phyloP scores from a whole-genome alignment of 2,329 filamentous ascomycete genomes.

The Knufia petricola region DNA sequence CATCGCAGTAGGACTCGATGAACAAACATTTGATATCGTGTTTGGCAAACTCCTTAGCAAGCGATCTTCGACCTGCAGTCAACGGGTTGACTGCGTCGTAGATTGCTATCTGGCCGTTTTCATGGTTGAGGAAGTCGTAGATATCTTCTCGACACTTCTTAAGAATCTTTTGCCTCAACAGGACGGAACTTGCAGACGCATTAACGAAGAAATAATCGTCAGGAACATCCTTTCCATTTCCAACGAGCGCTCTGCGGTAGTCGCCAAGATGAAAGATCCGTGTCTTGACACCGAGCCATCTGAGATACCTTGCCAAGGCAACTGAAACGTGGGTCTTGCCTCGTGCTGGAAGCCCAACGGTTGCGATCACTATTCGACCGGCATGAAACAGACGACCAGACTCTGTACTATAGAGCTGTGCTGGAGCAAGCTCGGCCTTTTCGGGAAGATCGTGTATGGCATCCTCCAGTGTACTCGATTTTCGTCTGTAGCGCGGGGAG shows the following conservation, averaged over 20 bases:
- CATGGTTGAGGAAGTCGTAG: conserved; percentile 89
- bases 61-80: conserved; percentile 65
- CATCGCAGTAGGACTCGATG: conserved; percentile 90
- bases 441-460: conserved; percentile 89
- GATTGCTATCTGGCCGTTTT: conserved; percentile 96
- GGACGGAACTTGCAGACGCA: conserved; percentile 82
- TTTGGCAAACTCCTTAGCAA: conserved; percentile 96
- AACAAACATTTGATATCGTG: conserved; percentile 95
- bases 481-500: conserved; percentile 78
- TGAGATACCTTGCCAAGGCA: conserved; percentile 83
- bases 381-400: conserved; percentile 95
- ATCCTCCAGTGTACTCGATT: conserved; percentile 93
- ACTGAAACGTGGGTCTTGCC: conserved; percentile 98
- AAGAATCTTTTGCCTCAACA: conserved; percentile 90
- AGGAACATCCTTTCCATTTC: conserved; percentile 71
- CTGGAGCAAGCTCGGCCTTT: conserved; percentile 76
- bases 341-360: conserved; percentile 86
- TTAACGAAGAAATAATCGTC: conserved; percentile 98
- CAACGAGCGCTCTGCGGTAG: conserved; percentile 85
- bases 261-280: conserved; percentile 96
- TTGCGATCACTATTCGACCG: conserved; percentile 91
- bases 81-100: conserved; percentile 97
- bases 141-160: conserved; percentile 97
- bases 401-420: conserved; percentile 96
- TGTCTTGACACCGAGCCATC: conserved; percentile 97